Conservation (phyloP, 345 rosid genomes). For the Moricandia arvensis region DNA sequence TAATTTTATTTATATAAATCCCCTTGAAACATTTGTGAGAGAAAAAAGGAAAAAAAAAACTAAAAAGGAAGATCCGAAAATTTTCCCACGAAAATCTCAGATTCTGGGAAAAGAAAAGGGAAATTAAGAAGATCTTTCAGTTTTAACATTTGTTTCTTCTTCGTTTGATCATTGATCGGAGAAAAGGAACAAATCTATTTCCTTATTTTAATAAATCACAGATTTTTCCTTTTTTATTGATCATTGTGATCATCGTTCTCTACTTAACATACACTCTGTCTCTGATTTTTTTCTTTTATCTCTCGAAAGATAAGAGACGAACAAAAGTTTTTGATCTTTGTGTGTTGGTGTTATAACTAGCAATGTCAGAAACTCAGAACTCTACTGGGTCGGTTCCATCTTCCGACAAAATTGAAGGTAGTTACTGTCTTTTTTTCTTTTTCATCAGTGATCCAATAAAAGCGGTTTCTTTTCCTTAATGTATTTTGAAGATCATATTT, state of each 20-base stretch:
- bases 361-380: constrained; percentile 71
- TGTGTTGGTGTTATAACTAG: constrained; percentile 28
- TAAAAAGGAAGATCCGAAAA: constrained; percentile 48
- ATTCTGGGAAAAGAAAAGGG: constrained; percentile 32
- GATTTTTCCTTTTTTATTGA: constrained; percentile 12
- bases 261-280: constrained; percentile 11
- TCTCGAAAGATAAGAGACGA: constrained; percentile 1
- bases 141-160: constrained; percentile 21
- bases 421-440: constrained; percentile 1
- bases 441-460: constrained; percentile 35
- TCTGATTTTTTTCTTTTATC: not conserved
- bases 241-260: constrained; percentile 38
- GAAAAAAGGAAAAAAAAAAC: not conserved
- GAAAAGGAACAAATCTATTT: not conserved
- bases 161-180: not conserved
- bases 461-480: constrained; percentile 22
- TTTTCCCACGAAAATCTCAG: constrained; percentile 37
- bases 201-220: not conserved
- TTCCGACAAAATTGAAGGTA: constrained; percentile 64
- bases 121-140: constrained; percentile 15
- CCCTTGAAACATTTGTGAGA: constrained; percentile 27
- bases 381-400: constrained; percentile 62
- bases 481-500: constrained; percentile 22
- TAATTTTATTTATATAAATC: constrained; percentile 27
- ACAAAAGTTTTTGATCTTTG: not conserved